A percentile compares a stretch with the other conserved stretches of the same genome.
phyloP scores from a whole-genome alignment of 208 protist genomes.

The Trichomonas tenax region DNA sequence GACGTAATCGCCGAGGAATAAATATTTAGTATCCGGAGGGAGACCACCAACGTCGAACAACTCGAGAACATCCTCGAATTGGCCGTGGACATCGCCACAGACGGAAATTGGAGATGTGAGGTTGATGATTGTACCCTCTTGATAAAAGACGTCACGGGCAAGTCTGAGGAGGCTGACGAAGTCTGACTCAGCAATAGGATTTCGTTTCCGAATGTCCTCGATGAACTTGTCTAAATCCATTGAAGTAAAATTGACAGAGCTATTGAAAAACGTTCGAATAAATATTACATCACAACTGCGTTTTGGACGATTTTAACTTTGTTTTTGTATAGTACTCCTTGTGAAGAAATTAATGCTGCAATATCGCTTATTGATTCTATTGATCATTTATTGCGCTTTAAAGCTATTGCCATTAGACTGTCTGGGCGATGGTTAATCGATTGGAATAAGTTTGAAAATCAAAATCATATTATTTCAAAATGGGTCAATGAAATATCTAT shows the following conservation, averaged over 20 bases:
- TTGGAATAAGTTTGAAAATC: no score
- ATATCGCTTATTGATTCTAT: no score
- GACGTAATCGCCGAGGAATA: slow-evolving; percentile 69
- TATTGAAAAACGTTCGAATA: background rate
- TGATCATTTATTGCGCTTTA: no score
- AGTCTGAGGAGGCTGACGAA: background rate
- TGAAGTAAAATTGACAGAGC: background rate
- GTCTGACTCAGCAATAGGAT: background rate
- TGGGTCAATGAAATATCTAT: no score
- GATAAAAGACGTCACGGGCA: background rate
- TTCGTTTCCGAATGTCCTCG: background rate
- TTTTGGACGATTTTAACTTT: no score
- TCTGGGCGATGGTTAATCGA: no score
- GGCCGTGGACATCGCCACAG: slow-evolving; percentile 18
- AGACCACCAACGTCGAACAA: slow-evolving; percentile 56
- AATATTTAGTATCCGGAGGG: slow-evolving; percentile 83
- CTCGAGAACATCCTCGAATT: slow-evolving; percentile 58
- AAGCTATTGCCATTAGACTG: no score
- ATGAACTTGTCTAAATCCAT: slow-evolving; percentile 12
- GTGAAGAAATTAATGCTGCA: no score
- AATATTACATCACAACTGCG: background rate
- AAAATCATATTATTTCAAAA: no score
- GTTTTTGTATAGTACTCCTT: no score
- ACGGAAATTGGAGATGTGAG: background rate
- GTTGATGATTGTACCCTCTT: background rate